phyloP scores from a whole-genome alignment of 2,329 filamentous ascomycete species.

The Fusarium albidum region DNA sequence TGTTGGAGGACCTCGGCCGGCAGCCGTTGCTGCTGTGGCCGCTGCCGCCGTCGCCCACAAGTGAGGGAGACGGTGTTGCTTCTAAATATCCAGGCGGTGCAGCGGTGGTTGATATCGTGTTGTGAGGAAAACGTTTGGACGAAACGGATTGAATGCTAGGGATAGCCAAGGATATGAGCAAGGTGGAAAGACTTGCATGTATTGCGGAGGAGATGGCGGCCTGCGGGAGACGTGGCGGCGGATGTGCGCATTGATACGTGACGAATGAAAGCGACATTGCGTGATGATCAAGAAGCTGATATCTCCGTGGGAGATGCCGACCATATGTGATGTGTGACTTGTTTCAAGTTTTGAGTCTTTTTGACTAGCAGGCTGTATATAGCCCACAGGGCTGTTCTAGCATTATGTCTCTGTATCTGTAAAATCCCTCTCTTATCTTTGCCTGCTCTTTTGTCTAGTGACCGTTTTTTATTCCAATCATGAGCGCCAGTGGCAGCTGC shows the following conservation, averaged over 20 bases:
- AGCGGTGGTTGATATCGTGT: constrained; percentile 5
- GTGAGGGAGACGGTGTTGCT: constrained; percentile 8
- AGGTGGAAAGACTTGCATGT: constrained; percentile 11
- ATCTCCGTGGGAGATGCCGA: not conserved
- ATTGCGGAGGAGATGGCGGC: constrained; percentile 9
- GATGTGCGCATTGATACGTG: constrained; percentile 32
- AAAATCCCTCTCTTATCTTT: not conserved
- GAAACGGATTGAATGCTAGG: constrained; percentile 1
- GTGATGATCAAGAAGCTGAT: constrained; percentile 7
- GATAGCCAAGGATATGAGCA: constrained; percentile 1
- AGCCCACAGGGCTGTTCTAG: not conserved
- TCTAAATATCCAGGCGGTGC: constrained; percentile 19
- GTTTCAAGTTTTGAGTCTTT: not conserved
- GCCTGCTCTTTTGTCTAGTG: constrained; percentile 18
- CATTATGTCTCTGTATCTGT: not conserved
- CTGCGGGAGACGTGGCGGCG: constrained; percentile 6
- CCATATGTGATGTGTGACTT: not conserved
- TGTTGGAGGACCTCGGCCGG: constrained; percentile 2
- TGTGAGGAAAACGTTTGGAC: constrained; percentile 10
- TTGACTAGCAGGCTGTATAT: too few species aligned
- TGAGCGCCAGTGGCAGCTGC: too few species aligned
- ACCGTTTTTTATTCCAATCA: constrained; percentile 25
- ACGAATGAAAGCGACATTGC: constrained; percentile 39
- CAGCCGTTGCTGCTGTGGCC: not conserved
- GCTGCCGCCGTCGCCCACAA: constrained; percentile 9